Conservation (phyloP, 768 basidiomycete species). For the Mycena galopus region DNA sequence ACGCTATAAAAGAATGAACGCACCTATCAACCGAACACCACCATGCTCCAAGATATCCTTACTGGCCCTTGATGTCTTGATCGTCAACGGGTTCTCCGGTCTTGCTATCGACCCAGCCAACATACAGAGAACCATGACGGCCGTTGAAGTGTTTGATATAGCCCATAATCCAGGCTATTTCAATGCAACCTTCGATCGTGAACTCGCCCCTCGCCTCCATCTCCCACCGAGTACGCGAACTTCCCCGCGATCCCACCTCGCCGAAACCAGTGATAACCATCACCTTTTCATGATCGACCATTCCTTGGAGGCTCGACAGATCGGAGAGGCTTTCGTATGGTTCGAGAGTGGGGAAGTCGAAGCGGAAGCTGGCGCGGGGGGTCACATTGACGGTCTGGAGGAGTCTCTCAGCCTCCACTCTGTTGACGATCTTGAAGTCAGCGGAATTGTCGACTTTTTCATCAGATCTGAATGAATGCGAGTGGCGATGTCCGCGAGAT, state of each 20-base stretch:
- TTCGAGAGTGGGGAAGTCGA: conserved; percentile 93
- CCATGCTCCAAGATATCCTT: conserved; percentile 92
- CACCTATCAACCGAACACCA: conserved; percentile 95
- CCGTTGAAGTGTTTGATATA: conserved; percentile 99
- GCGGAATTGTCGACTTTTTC: conserved; percentile 93
- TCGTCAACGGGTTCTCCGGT: conserved; percentile 95
- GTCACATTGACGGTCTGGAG: conserved; percentile 93
- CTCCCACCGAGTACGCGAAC: conserved; percentile 98
- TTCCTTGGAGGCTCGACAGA: conserved; percentile 82
- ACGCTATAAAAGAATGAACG: conserved; percentile 40
- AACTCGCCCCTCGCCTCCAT: conserved; percentile 99
- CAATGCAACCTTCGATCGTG: conserved; percentile 97
- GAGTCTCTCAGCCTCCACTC: conserved; percentile 93
- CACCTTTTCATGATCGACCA: conserved; percentile 96
- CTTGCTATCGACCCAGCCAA: conserved; percentile 99
- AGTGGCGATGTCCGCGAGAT: conserved; percentile 91
- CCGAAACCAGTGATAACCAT: conserved; percentile 96
- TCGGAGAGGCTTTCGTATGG: conserved; percentile 76
- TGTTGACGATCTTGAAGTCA: conserved; percentile 94
- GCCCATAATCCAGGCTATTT: conserved; percentile 99
- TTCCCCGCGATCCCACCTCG: conserved; percentile 98
- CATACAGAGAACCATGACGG: conserved; percentile 90
- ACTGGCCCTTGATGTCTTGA: conserved; percentile 94
- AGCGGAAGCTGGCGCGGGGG: conserved; percentile 98
- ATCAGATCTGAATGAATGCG: conserved; percentile 87